These are phyloP conservation scores for Mycena vulgaris DNA, from an alignment of 768 basidiomycete species.

Conservation along the genomic window DNA sequence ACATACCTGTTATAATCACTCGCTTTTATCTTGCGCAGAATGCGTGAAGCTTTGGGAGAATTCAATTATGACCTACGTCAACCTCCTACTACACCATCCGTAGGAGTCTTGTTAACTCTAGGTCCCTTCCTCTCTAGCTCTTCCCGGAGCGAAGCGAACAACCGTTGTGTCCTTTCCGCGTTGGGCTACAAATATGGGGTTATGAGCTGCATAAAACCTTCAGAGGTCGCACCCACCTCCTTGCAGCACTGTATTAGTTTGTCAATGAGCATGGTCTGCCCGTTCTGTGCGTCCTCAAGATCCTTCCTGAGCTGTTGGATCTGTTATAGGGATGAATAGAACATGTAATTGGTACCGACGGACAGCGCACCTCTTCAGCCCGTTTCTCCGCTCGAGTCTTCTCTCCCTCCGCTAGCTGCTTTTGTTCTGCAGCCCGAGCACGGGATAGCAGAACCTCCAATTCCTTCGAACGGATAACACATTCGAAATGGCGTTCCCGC, in stretches of 20 bases:
- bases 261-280: conserved; percentile 86
- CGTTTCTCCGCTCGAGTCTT: conserved; percentile 74
- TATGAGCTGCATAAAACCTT: neutral
- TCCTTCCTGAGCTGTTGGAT: conserved; percentile 80
- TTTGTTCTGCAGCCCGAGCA: conserved; percentile 90
- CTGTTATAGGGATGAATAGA: conserved; percentile 55
- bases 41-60: conserved; percentile 25
- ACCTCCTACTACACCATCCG: conserved; percentile 62
- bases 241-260: conserved; percentile 89
- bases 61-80: conserved; percentile 47
- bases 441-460: conserved; percentile 90
- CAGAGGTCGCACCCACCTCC: conserved; percentile 70
- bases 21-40: conserved; percentile 22
- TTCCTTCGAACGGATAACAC: conserved; percentile 93
- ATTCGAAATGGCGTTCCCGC: conserved; percentile 93
- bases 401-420: conserved; percentile 85
- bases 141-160: conserved; percentile 86
- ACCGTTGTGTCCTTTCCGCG: conserved; percentile 85
- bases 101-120: conserved; percentile 57
- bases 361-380: conserved; percentile 79
- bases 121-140: conserved; percentile 83
- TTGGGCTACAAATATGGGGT: conserved; percentile 70
- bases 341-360: conserved; percentile 35
- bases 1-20: conserved; percentile 39
- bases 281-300: conserved; percentile 84